Percentiles rank a stretch among this genome's conserved stretches.
phyloP scores from a whole-genome alignment of 257 asterid species.

The Agastache rugosa region DNA sequence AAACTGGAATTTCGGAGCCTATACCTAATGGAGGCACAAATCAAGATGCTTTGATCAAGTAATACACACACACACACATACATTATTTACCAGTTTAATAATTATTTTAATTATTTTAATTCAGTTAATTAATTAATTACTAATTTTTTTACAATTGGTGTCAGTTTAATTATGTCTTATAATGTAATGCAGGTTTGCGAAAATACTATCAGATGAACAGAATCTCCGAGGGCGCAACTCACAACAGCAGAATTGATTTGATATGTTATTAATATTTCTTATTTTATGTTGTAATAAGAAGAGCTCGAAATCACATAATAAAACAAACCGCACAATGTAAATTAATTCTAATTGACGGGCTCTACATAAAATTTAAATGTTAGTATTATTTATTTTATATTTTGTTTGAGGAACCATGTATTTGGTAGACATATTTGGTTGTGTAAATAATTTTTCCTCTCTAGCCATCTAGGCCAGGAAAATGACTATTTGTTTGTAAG shows the following conservation, averaged over 20 bases:
- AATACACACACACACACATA: neutral
- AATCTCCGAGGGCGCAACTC: constrained; percentile 46
- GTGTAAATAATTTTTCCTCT: constrained; percentile 13
- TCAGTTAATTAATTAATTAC: no score
- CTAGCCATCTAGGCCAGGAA: neutral
- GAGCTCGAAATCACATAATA: no score
- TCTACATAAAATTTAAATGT: no score
- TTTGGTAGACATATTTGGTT: neutral
- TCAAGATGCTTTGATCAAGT: constrained; percentile 61
- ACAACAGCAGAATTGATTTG: neutral
- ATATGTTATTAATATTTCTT: neutral
- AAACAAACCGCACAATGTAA: neutral
- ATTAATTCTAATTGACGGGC: neutral
- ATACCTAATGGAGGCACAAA: constrained; percentile 62
- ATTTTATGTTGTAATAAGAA: no score
- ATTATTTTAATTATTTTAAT: neutral
- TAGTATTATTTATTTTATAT: neutral
- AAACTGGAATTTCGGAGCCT: constrained; percentile 53
- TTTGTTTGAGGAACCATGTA: neutral
- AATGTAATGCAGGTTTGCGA: constrained; percentile 55
- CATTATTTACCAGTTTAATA: no score
- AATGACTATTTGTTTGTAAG: no score
- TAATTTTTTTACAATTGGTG: neutral
- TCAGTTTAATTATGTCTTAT: neutral
- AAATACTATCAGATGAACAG: constrained; percentile 52